phyloP scores from a whole-genome alignment of 441 rosid genomes.

The Brassica hybrid region DNA sequence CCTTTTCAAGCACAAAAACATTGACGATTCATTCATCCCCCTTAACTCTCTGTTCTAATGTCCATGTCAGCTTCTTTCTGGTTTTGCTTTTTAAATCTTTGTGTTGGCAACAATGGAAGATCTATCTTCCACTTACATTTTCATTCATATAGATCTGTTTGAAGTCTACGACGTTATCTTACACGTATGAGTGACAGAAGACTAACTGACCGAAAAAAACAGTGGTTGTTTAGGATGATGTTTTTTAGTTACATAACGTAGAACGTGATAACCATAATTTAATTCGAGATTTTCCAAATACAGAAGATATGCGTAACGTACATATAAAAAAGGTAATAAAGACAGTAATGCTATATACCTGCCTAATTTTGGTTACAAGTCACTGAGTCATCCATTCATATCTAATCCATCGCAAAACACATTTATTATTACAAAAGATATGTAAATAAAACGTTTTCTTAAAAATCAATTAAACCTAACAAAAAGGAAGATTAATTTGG shows the following conservation, averaged over 20 bases:
- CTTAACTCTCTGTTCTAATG: slow-evolving; percentile 2
- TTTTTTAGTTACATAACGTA: not conserved
- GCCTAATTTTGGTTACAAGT: slow-evolving; percentile 27
- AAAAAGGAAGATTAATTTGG: not conserved
- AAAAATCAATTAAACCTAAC: not conserved
- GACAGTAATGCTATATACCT: slow-evolving; percentile 6
- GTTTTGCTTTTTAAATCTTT: not conserved
- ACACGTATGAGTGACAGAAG: slow-evolving; percentile 37
- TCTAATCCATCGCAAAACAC: not conserved
- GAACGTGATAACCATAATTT: slow-evolving; percentile 30
- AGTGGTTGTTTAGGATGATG: slow-evolving; percentile 8
- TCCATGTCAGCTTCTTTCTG: slow-evolving; percentile 12
- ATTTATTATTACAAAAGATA: not conserved
- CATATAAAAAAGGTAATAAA: not conserved
- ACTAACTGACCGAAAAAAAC: not conserved
- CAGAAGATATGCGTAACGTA: slow-evolving; percentile 10
- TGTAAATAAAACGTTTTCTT: slow-evolving; percentile 11
- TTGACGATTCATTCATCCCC: not conserved
- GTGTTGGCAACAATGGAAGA: not conserved
- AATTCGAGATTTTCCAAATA: slow-evolving; percentile 14
- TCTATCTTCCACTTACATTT: not conserved
- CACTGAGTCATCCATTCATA: slow-evolving; percentile 41
- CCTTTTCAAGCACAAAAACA: not conserved
- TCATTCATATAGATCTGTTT: not conserved
- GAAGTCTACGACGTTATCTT: slow-evolving; percentile 34